These are phyloP conservation scores for Aristolochia contorta DNA, from an alignment of 164 flowering plant genomes.

Conservation along the genomic window DNA sequence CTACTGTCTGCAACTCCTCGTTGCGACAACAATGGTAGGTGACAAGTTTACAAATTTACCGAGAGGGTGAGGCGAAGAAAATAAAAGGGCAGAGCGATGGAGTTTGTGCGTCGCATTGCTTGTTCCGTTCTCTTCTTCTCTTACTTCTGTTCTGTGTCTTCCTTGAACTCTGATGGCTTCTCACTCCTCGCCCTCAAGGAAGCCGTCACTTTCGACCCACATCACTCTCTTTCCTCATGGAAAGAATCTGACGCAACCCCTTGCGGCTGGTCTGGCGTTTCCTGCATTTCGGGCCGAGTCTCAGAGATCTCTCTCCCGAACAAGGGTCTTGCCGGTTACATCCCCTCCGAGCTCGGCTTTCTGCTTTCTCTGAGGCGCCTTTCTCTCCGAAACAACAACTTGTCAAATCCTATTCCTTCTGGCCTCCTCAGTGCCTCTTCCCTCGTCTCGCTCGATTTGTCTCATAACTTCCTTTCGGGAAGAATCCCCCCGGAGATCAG, in stretches of 20 bases:
- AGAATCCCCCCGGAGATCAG: slow-evolving; percentile 43
- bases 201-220: slow-evolving; percentile 66
- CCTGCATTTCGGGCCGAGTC: slow-evolving; percentile 43
- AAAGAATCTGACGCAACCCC: slow-evolving; percentile 49
- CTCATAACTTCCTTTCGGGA: slow-evolving; percentile 62
- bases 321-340: slow-evolving; percentile 56
- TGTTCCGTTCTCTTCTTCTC: slow-evolving; percentile 4
- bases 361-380: slow-evolving; percentile 43
- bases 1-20: slow-evolving; percentile 9
- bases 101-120: slow-evolving; percentile 6
- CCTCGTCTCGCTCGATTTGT: slow-evolving; percentile 52
- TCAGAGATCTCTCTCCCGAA: slow-evolving; percentile 38
- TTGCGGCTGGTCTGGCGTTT: slow-evolving; percentile 70
- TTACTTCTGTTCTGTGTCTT: slow-evolving; percentile 7
- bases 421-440: slow-evolving; percentile 47
- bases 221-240: slow-evolving; percentile 45
- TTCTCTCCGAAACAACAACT: slow-evolving; percentile 45
- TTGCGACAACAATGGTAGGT: slow-evolving; percentile 4
- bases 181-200: slow-evolving; percentile 85
- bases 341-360: slow-evolving; percentile 81
- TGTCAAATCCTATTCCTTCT: slow-evolving; percentile 47
- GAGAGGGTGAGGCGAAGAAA: not conserved
- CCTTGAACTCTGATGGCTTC: slow-evolving; percentile 78
- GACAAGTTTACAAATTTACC: not conserved
- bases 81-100: not conserved